Conservation (phyloP, 2,329 filamentous ascomycete species). For the Amauroascus niger region DNA sequence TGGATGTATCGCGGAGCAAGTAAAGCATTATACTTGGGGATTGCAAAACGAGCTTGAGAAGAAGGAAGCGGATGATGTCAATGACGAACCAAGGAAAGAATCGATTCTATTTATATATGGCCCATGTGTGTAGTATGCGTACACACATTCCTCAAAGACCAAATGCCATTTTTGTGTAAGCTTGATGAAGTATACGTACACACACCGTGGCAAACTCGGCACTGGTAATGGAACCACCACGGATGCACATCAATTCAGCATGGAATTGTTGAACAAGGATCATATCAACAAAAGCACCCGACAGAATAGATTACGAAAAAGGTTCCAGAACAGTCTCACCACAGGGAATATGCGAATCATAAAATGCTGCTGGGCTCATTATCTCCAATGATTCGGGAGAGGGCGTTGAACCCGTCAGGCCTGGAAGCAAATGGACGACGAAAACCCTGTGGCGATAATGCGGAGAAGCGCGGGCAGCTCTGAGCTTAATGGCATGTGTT, state of each 20-base stretch:
- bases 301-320: neutral
- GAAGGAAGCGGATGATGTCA: neutral
- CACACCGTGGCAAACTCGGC: neutral
- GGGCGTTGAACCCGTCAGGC: neutral
- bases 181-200: neutral
- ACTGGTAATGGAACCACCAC: neutral
- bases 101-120: neutral
- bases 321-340: neutral
- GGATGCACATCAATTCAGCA: neutral
- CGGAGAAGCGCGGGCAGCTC: neutral
- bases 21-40: too few relatives aligned
- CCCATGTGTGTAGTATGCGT: neutral
- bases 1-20: too few relatives aligned
- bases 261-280: neutral
- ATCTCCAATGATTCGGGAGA: neutral
- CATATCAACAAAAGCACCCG: neutral
- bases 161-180: neutral
- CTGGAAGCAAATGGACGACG: neutral
- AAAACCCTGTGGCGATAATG: slow-evolving; percentile 2
- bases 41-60: neutral
- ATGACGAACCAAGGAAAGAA: neutral
- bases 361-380: too few relatives aligned
- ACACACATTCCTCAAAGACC: neutral
- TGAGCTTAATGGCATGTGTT: too few relatives aligned
- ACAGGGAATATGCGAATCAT: neutral